phyloP scores from a whole-genome alignment of 768 basidiomycete species.

The Hypholoma sublateritium region DNA sequence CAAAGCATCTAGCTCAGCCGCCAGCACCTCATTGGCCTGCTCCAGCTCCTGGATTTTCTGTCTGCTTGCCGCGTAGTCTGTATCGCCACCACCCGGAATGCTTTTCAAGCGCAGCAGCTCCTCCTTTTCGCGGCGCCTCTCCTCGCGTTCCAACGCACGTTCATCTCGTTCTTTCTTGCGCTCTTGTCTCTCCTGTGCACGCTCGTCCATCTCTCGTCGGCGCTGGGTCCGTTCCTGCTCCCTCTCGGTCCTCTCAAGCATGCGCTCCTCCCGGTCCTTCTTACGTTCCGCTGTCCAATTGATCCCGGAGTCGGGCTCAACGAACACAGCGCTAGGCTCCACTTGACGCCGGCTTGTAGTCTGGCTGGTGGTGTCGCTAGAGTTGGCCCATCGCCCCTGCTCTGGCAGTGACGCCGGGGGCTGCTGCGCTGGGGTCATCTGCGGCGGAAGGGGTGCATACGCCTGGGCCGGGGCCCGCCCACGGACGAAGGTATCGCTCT shows the following conservation, averaged over 20 bases:
- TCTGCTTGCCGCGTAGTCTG: not conserved
- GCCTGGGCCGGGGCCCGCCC: not conserved
- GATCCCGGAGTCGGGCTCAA: not conserved
- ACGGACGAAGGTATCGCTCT: not conserved
- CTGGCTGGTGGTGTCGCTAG: not conserved
- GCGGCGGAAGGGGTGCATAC: not conserved
- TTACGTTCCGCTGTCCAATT: not conserved
- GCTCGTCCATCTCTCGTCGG: not conserved
- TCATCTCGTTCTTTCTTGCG: constrained; percentile 1
- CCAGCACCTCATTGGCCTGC: not conserved
- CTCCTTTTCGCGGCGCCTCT: not conserved
- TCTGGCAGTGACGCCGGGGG: not conserved
- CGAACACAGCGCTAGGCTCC: not conserved
- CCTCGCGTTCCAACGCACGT: not conserved
- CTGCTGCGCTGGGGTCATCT: not conserved
- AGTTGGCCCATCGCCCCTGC: not conserved
- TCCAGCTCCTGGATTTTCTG: not conserved
- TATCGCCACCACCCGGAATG: not conserved
- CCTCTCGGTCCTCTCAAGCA: not conserved
- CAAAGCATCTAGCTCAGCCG: not conserved
- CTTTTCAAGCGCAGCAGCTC: not conserved
- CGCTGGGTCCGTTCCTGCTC: not conserved
- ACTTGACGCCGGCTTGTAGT: not conserved
- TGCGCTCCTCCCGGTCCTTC: not conserved
- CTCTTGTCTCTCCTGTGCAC: not conserved